Evolutionary conservation across 768 basidiomycete genomes (phyloP), one percentile per base, ranked within the genome.

Genomic region (Phaeotremella fagi): DNA sequence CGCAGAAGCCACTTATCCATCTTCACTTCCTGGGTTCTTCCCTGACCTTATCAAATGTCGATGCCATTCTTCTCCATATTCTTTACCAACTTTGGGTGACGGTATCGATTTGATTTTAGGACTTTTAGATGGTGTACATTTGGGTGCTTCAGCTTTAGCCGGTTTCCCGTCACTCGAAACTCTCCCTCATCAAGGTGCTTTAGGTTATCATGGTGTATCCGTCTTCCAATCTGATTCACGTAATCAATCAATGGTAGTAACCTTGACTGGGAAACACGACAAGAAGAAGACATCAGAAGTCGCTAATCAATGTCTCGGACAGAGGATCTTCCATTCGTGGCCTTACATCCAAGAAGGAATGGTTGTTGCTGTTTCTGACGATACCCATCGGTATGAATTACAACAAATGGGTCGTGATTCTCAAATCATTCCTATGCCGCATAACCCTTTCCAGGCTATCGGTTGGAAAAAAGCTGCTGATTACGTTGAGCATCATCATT

Each of bases 91-190:
- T 0, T 79, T 98, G 28, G 73, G 73, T 16, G 77, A 79, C 59
- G 92, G 90, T 1, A 80, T 95, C 15, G 85, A 90, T 61, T 81
- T 95, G 36, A 80, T 92, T 31, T 81, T 86, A 36, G 94, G 94
- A 3, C 81, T 98, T 0, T 82, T 87, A 55, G 85, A 91, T 24
- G 92, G 94, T 16, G 92, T 90, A 9, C 82, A 83, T 50, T 83
- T 92, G 9, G 94, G 94, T 45, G 80, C 82, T 4, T 80, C 84
- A 29, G 88, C 91, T 4, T 79, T 98, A 4, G 90, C 95, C 0
- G 95, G 95, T 9, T 99, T 99, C 81, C 94, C 95, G 0, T 94
- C 95, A 1, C 80, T 98, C 26, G 82, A 92, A 56, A 95, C 92
- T 0, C 79, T 98, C 6, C 88, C 87, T 0, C 81, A 90, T 66